Evolutionary conservation across 257 asterid genomes (phyloP).

Genomic region (Eucommia ulmoides): DNA sequence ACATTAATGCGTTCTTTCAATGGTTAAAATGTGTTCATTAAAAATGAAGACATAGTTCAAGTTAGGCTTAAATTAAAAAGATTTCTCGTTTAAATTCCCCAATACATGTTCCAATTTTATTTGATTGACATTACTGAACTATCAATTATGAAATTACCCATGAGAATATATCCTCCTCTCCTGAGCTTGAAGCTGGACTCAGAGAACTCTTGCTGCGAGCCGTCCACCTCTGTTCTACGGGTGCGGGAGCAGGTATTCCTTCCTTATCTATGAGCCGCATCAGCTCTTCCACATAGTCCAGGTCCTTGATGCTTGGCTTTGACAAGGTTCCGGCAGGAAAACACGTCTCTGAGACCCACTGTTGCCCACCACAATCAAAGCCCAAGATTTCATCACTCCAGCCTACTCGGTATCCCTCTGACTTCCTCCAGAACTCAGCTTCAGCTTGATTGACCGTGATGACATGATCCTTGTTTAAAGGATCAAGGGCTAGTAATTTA

Average conservation of each 20-base stretch:
- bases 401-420: constrained; percentile 91
- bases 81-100: neutral
- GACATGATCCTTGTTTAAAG: constrained; percentile 71
- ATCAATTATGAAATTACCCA: constrained; percentile 45
- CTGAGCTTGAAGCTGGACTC: constrained; percentile 93
- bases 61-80: too few species aligned
- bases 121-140: neutral
- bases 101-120: neutral
- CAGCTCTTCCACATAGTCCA: constrained; percentile 69
- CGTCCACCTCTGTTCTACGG: constrained; percentile 98
- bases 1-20: too few species aligned
- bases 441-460: constrained; percentile 74
- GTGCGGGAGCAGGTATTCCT: constrained; percentile 90
- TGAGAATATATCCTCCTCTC: constrained; percentile 66
- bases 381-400: constrained; percentile 98
- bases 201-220: constrained; percentile 68
- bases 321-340: constrained; percentile 88
- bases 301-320: constrained; percentile 78
- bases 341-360: constrained; percentile 95
- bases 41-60: too few species aligned
- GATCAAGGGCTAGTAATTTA: constrained; percentile 72
- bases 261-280: constrained; percentile 59
- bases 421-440: constrained; percentile 93
- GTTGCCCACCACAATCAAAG: constrained; percentile 98
- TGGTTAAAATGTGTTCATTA: too few species aligned